Base-by-base conservation (phyloP, 106 monocot species). In the Acorus gramineus region DNA sequence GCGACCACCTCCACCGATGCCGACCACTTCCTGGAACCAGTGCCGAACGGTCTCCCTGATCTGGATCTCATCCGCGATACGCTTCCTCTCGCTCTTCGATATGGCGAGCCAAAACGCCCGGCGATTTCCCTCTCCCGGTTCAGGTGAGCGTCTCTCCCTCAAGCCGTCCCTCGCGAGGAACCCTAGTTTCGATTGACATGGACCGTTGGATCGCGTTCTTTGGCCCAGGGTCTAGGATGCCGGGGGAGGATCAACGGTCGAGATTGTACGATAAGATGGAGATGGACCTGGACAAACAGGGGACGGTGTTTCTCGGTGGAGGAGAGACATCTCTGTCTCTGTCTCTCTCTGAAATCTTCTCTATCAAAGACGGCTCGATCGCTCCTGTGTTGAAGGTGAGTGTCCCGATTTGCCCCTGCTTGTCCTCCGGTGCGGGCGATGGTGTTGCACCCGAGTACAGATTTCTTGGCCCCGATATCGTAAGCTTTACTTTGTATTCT, bases 241-340 rank as follows among this genome's bases (percentile, higher is more conserved):
- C 81, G 57, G 62, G 64, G 47, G 47, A 61, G 46, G 82, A 84
- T 42, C 69, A 70, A 64, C 79, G 90, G 58, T 56, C 78, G 71
- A 43, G 48, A 13, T 60, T 96, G 68, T 96, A 96, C 67, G 82
- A 84, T 8, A 79, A 71, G 67, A 96, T 90, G 95, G 64, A 75
- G 28, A 69, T 74, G 55, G 95, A 96, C 69, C 68, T 96, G 53
- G 90, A 87, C 8, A 84, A 90, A 66, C 70, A 73, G 47, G 95
- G 90, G 7, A 67, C 79, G 53, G 65, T 54, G 7, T 96, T 96
- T 69, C 80, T 96, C 42, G 52, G 76, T 28, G 81, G 80, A 6
- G 90, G 95, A n/a, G 76, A 85, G 74, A 96, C 95, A 11, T 96
- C 95, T 53, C 95, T 90, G 76, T 71, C 84, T 6, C 85, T 96